phyloP scores from a whole-genome alignment of 164 flowering plant species.

The Kingdonia uniflora region DNA sequence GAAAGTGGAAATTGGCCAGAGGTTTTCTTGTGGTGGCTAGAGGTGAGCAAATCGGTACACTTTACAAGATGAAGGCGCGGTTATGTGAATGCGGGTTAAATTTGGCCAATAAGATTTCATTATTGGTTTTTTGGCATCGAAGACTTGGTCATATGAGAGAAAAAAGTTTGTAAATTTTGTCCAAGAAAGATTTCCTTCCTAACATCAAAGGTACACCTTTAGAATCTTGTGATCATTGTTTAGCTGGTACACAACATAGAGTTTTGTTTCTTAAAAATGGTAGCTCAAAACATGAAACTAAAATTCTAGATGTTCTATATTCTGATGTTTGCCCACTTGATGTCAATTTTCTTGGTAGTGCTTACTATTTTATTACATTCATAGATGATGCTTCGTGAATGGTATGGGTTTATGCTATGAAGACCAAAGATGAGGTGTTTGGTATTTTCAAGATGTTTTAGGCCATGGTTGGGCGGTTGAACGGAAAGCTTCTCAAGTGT shows the following conservation, averaged over 20 bases:
- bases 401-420: slow-evolving; percentile 1
- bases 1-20: no score
- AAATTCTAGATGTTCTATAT: not conserved
- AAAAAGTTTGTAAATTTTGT: no score
- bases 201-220: not conserved
- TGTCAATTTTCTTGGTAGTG: not conserved
- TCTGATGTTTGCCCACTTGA: not conserved
- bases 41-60: no score
- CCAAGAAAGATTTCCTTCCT: not conserved
- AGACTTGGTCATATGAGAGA: no score
- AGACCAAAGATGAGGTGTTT: not conserved
- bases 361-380: not conserved
- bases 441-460: not conserved
- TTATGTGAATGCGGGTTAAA: no score
- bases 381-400: not conserved
- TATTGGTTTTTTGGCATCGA: no score
- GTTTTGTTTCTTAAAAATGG: not conserved
- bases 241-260: not conserved
- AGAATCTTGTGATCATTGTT: not conserved
- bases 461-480: not conserved
- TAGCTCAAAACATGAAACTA: not conserved
- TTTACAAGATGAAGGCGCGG: no score
- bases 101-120: no score
- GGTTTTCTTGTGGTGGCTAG: no score
- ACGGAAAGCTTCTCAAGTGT: not conserved